Conservation (phyloP, 768 basidiomycete genomes). For the Ephemerocybe angulata region DNA sequence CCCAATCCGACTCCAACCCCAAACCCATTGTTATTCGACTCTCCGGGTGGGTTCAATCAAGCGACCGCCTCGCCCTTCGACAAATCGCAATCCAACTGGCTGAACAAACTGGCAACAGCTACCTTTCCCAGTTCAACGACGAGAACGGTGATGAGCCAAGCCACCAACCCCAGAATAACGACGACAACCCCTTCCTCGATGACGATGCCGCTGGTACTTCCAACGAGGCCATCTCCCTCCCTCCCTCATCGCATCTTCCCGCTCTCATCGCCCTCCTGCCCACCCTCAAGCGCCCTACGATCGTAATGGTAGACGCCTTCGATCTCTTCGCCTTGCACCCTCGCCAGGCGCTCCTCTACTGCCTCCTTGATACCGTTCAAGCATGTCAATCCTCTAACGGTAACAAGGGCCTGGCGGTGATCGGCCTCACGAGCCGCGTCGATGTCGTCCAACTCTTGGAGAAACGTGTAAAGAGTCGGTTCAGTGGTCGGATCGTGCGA, state of each 20-base stretch:
- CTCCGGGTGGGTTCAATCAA: slow-evolving; percentile 81
- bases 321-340: slow-evolving; percentile 92
- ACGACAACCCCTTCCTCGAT: slow-evolving; percentile 51
- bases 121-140: slow-evolving; percentile 35
- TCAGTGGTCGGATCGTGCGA: slow-evolving; percentile 87
- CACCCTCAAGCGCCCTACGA: slow-evolving; percentile 71
- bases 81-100: slow-evolving; percentile 86
- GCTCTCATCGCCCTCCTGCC: slow-evolving; percentile 73
- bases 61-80: slow-evolving; percentile 85
- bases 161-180: slow-evolving; percentile 22
- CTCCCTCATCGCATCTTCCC: slow-evolving; percentile 68
- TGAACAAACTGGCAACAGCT: slow-evolving; percentile 66
- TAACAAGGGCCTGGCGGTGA: slow-evolving; percentile 71
- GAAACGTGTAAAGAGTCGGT: slow-evolving; percentile 96
- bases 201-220: slow-evolving; percentile 11
- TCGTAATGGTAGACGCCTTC: slow-evolving; percentile 87
- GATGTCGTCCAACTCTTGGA: slow-evolving; percentile 89
- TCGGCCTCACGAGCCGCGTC: slow-evolving; percentile 83
- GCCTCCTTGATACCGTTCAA: slow-evolving; percentile 91
- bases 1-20: slow-evolving; percentile 15
- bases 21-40: slow-evolving; percentile 74
- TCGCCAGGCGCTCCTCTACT: slow-evolving; percentile 90
- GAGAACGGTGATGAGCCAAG: slow-evolving; percentile 25
- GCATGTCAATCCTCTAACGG: slow-evolving; percentile 61
- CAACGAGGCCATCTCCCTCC: slow-evolving; percentile 36